A percentile compares a stretch with the other conserved stretches of the same genome.
These are phyloP conservation scores for Cordia subcordata DNA, from an alignment of 257 asterid genomes.

Conservation along the genomic window DNA sequence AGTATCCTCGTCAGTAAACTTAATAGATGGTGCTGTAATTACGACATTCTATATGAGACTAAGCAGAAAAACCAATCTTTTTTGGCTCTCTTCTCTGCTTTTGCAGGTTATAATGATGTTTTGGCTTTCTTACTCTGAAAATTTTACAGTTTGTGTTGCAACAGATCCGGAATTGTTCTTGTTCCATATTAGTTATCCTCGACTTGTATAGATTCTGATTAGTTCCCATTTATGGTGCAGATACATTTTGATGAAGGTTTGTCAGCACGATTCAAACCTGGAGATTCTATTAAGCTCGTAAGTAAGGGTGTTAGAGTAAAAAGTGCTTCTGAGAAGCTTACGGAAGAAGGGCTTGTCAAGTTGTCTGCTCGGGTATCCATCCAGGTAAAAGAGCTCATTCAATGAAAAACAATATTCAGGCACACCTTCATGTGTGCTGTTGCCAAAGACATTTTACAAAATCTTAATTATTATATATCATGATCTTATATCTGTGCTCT, in stretches of 20 bases:
- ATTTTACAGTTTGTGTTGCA: no score
- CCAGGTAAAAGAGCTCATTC: slow-evolving; percentile 45
- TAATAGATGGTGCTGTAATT: no score
- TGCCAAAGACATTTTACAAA: not conserved
- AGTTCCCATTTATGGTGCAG: slow-evolving; percentile 33
- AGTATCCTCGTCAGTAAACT: no score
- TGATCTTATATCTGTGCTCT: no score
- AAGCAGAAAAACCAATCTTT: no score
- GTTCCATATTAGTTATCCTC: slow-evolving; percentile 1
- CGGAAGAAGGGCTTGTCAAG: slow-evolving; percentile 91
- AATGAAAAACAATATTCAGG: not conserved
- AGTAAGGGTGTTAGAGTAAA: slow-evolving; percentile 74
- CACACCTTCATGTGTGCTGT: no score
- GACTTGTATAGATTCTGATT: slow-evolving; percentile 15
- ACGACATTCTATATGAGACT: no score
- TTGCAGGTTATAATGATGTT: no score
- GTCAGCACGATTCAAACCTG: slow-evolving; percentile 67
- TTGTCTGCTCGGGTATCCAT: slow-evolving; percentile 84
- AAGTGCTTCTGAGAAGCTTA: slow-evolving; percentile 87
- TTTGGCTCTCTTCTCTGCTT: no score
- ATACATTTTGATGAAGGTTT: slow-evolving; percentile 92
- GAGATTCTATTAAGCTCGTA: slow-evolving; percentile 73
- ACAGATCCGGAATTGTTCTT: no score
- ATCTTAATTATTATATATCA: no score
- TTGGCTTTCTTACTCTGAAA: no score